Percentiles rank a stretch among this genome's conserved stretches.
Conservation (phyloP, 2,329 filamentous ascomycete genomes). For the Orbilia javanica region DNA sequence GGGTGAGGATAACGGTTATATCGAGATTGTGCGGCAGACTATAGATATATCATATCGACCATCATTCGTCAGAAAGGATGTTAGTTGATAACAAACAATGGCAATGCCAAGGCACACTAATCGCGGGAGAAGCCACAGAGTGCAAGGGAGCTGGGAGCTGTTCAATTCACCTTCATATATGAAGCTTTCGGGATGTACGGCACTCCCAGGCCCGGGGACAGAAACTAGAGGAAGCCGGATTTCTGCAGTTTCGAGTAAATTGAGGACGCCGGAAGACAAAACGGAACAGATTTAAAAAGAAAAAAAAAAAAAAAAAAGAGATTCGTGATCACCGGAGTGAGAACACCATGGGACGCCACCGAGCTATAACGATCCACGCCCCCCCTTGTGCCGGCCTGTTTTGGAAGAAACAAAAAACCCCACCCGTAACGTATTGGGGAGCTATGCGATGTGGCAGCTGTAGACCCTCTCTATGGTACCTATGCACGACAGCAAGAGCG, state of each 20-base stretch:
- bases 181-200: conserved; percentile 57
- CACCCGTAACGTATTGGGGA: conserved; percentile 34
- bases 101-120: conserved; percentile 3
- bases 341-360: conserved; percentile 55
- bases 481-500: not conserved
- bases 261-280: conserved; percentile 7
- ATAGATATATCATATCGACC: conserved; percentile 58
- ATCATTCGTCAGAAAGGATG: conserved; percentile 22
- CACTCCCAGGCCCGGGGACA: conserved; percentile 55
- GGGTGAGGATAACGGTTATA: conserved; percentile 61
- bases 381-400: not conserved
- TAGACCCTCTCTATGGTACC: too few relatives aligned
- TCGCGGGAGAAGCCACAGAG: conserved; percentile 12
- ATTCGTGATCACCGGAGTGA: conserved; percentile 45
- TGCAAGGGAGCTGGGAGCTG: conserved; percentile 19
- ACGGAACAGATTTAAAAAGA: too few relatives aligned
- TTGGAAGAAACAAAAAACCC: conserved; percentile 37
- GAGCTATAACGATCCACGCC: conserved; percentile 39
- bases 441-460: too few relatives aligned
- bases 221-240: conserved; percentile 10
- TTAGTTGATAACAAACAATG: conserved; percentile 24
- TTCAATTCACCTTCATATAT: conserved; percentile 56
- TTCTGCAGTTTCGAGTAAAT: conserved; percentile 33
- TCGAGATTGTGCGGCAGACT: conserved; percentile 61
- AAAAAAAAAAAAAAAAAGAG: too few relatives aligned